phyloP scores from a whole-genome alignment of 2,329 filamentous ascomycete genomes.

The Neonectria coccinea region DNA sequence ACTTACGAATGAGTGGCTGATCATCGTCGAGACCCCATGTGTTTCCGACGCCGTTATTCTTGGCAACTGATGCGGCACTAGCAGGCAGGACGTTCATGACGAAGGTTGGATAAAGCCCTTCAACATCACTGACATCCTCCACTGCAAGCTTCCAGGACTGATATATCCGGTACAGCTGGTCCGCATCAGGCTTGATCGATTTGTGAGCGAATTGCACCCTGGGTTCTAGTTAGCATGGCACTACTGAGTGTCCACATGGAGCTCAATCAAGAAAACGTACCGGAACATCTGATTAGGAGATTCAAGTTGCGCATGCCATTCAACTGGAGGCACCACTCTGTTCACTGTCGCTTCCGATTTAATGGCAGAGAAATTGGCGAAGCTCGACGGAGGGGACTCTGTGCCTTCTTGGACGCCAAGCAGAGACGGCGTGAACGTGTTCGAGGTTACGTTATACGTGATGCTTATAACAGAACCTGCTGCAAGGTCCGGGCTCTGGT shows the following conservation, averaged over 20 bases:
- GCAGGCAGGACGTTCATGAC: conserved; percentile 19
- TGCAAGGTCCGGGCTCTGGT: conserved; percentile 42
- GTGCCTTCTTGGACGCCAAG: conserved; percentile 50
- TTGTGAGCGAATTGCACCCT: conserved; percentile 48
- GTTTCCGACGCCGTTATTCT: conserved; percentile 29
- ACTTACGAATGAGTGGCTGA: conserved; percentile 21
- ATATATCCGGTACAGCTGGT: conserved; percentile 49
- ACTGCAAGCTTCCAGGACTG: conserved; percentile 51
- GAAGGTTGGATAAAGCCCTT: conserved; percentile 22
- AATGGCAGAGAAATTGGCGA: conserved; percentile 24
- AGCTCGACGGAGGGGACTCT: conserved; percentile 23
- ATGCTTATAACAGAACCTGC: conserved; percentile 51
- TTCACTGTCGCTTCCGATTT: conserved; percentile 24
- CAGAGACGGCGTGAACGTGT: conserved; percentile 35
- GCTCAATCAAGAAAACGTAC: conserved; percentile 28
- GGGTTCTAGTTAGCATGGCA: not conserved
- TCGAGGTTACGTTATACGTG: conserved; percentile 45
- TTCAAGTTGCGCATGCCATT: conserved; percentile 47
- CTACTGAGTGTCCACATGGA: not conserved
- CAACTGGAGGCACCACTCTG: conserved; percentile 44
- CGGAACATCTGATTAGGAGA: conserved; percentile 52
- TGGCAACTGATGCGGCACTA: conserved; percentile 10
- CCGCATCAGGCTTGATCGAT: conserved; percentile 51
- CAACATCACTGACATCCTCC: conserved; percentile 34
- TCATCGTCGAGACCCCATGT: conserved; percentile 22